Conservation (phyloP, 2,329 filamentous ascomycete genomes). For the Phialemoniopsis sp. region DNA sequence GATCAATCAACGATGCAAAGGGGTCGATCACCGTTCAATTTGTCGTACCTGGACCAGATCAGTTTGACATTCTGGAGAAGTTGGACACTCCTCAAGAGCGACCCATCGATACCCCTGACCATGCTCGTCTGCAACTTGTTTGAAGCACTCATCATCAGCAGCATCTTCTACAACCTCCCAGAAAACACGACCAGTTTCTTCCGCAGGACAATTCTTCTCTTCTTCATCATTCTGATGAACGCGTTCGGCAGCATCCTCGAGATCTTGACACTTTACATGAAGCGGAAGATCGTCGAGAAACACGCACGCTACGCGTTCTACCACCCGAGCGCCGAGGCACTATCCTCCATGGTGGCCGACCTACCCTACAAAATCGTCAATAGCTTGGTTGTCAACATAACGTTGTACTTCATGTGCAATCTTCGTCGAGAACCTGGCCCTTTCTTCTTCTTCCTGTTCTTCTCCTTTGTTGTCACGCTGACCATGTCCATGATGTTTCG, state of each 20-base stretch:
- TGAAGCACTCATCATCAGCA: conserved; percentile 10
- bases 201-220: conserved; percentile 55
- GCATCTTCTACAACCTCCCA: conserved; percentile 43
- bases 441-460: conserved; percentile 64
- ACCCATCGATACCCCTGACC: conserved; percentile 31
- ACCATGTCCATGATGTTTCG: conserved; percentile 67
- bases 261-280: conserved; percentile 11
- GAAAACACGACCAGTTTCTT: conserved; percentile 50
- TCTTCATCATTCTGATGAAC: conserved; percentile 62
- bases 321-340: conserved; percentile 11
- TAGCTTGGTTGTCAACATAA: conserved; percentile 30
- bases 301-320: conserved; percentile 12
- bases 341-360: conserved; percentile 32
- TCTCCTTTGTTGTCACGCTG: conserved; percentile 54
- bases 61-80: conserved; percentile 34
- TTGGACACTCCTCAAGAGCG: conserved; percentile 30
- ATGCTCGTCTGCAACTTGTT: conserved; percentile 22
- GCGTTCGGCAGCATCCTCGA: conserved; percentile 58
- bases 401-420: conserved; percentile 35
- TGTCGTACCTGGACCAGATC: conserved; percentile 42
- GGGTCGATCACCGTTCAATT: conserved; percentile 40
- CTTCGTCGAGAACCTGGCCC: conserved; percentile 44
- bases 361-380: conserved; percentile 22
- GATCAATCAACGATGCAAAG: conserved; percentile 58
- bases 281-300: conserved; percentile 15